phyloP scores from a whole-genome alignment of 495 filamentous ascomycete species.

The Penicillium cosmopolitanum region DNA sequence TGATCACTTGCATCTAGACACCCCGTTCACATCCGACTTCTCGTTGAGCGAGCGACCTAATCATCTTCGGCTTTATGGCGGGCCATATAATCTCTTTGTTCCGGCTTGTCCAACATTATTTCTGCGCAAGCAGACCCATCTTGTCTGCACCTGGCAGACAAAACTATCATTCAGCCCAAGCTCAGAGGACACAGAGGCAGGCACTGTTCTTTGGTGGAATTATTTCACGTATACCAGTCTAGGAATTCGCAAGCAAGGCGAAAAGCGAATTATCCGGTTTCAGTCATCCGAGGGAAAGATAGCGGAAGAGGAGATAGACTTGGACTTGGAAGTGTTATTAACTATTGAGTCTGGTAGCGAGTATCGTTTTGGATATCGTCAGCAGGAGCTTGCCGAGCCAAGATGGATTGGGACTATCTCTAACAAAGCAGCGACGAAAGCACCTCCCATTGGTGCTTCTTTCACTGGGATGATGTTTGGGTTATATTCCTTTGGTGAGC shows the following conservation, averaged over 20 bases:
- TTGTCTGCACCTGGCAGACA: slow-evolving; percentile 39
- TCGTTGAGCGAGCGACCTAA: slow-evolving; percentile 39
- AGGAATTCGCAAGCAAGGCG: slow-evolving; percentile 30
- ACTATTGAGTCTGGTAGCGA: slow-evolving; percentile 33
- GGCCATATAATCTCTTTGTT: slow-evolving; percentile 43
- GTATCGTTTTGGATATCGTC: slow-evolving; percentile 36
- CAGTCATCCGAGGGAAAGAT: slow-evolving; percentile 20
- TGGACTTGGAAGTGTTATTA: slow-evolving; percentile 21
- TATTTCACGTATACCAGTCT: slow-evolving; percentile 44
- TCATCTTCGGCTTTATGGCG: slow-evolving; percentile 44
- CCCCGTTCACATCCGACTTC: slow-evolving; percentile 36
- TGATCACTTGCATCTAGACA: no score
- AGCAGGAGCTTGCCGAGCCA: slow-evolving; percentile 15
- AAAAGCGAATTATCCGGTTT: slow-evolving; percentile 30
- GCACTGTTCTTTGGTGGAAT: slow-evolving; percentile 46
- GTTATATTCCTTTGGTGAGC: slow-evolving; percentile 48
- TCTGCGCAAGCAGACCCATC: slow-evolving; percentile 47
- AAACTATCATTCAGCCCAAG: slow-evolving; percentile 34
- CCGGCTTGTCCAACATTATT: slow-evolving; percentile 47
- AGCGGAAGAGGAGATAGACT: slow-evolving; percentile 16
- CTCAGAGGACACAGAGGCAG: slow-evolving; percentile 39
- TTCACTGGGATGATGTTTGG: slow-evolving; percentile 52
- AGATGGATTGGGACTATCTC: slow-evolving; percentile 33
- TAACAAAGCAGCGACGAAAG: slow-evolving; percentile 31
- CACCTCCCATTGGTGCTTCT: slow-evolving; percentile 38